Conservation (phyloP, 2,329 filamentous ascomycete genomes). For the Hypoxylon rubiginosum region DNA sequence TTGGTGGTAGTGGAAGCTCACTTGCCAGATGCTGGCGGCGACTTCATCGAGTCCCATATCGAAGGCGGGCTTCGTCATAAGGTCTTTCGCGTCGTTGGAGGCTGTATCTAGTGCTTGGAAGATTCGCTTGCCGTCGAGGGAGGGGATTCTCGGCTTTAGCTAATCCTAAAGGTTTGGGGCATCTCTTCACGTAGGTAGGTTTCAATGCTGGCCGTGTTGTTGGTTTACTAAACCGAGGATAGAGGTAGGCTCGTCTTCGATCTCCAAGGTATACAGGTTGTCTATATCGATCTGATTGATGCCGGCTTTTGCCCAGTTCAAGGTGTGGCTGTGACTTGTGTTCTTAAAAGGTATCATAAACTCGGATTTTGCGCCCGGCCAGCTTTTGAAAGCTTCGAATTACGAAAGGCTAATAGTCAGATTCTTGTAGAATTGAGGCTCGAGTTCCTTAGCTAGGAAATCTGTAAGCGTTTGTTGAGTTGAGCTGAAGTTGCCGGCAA, state of each 20-base stretch:
- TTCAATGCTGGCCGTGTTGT: not conserved
- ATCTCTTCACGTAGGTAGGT: constrained; percentile 32
- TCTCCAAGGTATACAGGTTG: constrained; percentile 29
- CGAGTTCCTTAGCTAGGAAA: constrained; percentile 26
- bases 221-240: constrained; percentile 29
- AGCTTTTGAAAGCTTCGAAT: constrained; percentile 37
- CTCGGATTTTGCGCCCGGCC: constrained; percentile 32
- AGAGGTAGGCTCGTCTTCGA: constrained; percentile 38
- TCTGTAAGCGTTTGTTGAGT: constrained; percentile 33
- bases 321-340: constrained; percentile 23
- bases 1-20: constrained; percentile 39
- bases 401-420: constrained; percentile 28
- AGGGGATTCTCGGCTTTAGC: constrained; percentile 24
- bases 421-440: constrained; percentile 4
- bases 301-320: constrained; percentile 26
- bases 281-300: constrained; percentile 23
- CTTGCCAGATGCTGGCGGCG: constrained; percentile 36
- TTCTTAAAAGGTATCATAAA: constrained; percentile 34
- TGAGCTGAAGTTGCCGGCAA: constrained; percentile 29
- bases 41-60: constrained; percentile 24
- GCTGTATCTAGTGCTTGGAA: constrained; percentile 38
- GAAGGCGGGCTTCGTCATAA: constrained; percentile 27
- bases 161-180: constrained; percentile 19
- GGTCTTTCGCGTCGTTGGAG: constrained; percentile 12
- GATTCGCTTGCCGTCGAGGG: constrained; percentile 22